Conservation (phyloP, 225 moss, liverwort and hornwort genomes). For the Bryum argenteum region DNA sequence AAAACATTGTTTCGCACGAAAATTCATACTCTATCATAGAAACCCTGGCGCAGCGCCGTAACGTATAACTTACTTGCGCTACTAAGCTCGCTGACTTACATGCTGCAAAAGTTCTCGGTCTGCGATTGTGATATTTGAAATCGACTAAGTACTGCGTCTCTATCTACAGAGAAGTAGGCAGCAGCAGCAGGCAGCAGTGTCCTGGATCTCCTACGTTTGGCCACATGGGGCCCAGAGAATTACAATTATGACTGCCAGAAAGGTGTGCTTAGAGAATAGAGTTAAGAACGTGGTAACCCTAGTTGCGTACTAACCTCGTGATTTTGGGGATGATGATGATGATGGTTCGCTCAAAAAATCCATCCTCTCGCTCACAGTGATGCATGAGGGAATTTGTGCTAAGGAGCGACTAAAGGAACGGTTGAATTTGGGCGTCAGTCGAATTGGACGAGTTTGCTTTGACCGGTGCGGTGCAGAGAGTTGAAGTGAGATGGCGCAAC, state of each 20-base stretch:
- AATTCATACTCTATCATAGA: too few species aligned
- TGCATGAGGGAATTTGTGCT: background rate
- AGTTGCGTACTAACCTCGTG: slow-evolving; percentile 4
- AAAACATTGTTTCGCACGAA: background rate
- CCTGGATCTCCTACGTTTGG: slow-evolving; percentile 22
- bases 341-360: slow-evolving; percentile 8
- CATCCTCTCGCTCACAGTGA: background rate
- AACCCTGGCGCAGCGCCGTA: too few species aligned
- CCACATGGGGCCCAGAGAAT: slow-evolving; percentile 37
- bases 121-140: background rate
- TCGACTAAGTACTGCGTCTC: slow-evolving; percentile 9
- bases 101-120: too few species aligned
- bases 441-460: background rate
- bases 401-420: background rate
- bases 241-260: background rate
- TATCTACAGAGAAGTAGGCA: slow-evolving; percentile 19
- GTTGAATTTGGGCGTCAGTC: background rate
- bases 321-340: slow-evolving; percentile 6
- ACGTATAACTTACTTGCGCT: too few species aligned
- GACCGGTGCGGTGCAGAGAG: too few species aligned
- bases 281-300: background rate
- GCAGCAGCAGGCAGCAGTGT: background rate
- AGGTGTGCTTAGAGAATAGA: background rate
- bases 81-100: too few species aligned
- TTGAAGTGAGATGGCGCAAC: too few species aligned